These are phyloP conservation scores for Globisporangium takayamanum DNA, from an alignment of 352 stramenopile genomes.

Conservation along the genomic window DNA sequence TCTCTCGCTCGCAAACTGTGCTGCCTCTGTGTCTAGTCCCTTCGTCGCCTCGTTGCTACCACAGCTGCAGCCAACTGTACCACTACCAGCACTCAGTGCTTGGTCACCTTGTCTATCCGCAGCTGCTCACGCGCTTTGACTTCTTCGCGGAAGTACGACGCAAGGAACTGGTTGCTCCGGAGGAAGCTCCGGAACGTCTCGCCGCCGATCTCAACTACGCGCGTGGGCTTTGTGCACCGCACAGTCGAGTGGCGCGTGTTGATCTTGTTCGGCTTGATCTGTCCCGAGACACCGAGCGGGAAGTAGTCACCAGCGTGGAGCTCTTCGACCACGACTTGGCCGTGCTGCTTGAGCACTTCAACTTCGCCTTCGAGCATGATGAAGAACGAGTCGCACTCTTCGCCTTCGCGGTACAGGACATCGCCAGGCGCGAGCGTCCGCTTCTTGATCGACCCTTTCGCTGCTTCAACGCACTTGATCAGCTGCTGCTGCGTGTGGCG, in stretches of 20 bases:
- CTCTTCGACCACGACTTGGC: conserved; percentile 63
- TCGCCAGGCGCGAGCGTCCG: conserved; percentile 46
- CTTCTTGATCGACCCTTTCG: conserved; percentile 65
- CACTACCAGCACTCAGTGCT: conserved; percentile 6
- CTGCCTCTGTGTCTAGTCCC: neutral
- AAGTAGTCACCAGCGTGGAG: conserved; percentile 74
- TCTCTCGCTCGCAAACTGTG: neutral
- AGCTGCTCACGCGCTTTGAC: conserved; percentile 60
- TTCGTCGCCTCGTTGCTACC: neutral
- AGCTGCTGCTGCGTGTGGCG: conserved; percentile 64
- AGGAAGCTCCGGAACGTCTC: conserved; percentile 82
- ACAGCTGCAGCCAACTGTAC: neutral
- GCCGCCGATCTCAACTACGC: conserved; percentile 72
- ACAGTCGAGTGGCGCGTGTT: conserved; percentile 66
- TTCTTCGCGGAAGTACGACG: conserved; percentile 69
- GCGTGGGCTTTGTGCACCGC: conserved; percentile 54
- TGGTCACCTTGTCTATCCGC: conserved; percentile 47
- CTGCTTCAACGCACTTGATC: conserved; percentile 70
- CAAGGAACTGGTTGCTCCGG: conserved; percentile 78
- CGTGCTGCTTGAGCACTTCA: conserved; percentile 64
- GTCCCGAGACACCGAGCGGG: conserved; percentile 63
- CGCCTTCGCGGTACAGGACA: conserved; percentile 75
- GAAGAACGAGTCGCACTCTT: conserved; percentile 72
- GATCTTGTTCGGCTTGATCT: conserved; percentile 62
- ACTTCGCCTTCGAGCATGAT: conserved; percentile 70